phyloP scores from a whole-genome alignment of 768 basidiomycete genomes.

The Leccinellum albellum region DNA sequence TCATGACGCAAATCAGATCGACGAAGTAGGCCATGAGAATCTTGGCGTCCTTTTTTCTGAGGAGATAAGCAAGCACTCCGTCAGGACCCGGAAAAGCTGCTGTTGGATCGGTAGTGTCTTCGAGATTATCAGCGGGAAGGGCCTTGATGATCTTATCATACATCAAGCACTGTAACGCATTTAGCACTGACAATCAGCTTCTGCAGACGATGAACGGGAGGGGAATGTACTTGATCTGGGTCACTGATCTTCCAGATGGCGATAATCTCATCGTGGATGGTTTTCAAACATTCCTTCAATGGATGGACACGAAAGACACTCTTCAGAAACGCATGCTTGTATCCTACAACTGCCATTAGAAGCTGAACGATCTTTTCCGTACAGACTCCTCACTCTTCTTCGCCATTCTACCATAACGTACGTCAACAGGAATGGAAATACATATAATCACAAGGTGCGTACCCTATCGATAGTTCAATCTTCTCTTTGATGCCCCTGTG shows the following conservation, averaged over 20 bases:
- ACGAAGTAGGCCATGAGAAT: not conserved
- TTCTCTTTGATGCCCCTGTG: not conserved
- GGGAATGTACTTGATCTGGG: not conserved
- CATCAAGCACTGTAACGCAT: not conserved
- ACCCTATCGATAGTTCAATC: not conserved
- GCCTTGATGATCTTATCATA: not conserved
- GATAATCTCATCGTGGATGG: not conserved
- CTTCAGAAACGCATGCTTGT: not conserved
- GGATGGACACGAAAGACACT: not conserved
- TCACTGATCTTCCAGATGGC: not conserved
- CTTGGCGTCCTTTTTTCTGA: not conserved
- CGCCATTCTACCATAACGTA: not conserved
- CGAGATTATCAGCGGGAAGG: not conserved
- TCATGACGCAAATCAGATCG: not conserved
- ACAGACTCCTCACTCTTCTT: not conserved
- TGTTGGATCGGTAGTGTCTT: not conserved
- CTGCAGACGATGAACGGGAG: not conserved
- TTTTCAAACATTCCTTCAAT: not conserved
- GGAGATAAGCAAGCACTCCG: not conserved
- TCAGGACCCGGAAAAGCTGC: not conserved
- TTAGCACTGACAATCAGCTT: too few relatives aligned
- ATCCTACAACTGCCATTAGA: not conserved
- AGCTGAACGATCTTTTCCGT: not conserved
- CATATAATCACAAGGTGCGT: not conserved
- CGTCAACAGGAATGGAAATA: not conserved